Percentiles rank a stretch among this genome's conserved stretches.
phyloP scores from a whole-genome alignment of 495 filamentous ascomycete genomes.

The Neurospora sp. region DNA sequence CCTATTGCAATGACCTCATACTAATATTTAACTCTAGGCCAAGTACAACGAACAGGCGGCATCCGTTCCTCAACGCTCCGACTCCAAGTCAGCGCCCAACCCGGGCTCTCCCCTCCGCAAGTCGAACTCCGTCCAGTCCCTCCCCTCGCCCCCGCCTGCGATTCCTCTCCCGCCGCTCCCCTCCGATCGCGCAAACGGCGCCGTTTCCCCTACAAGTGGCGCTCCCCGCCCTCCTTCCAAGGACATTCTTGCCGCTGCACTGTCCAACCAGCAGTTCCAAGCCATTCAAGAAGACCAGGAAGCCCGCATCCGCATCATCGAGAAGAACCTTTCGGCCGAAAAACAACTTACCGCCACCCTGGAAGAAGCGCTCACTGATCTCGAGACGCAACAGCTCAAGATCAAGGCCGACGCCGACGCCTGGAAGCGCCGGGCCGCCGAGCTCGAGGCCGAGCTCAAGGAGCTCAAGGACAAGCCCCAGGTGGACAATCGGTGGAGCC shows the following conservation, averaged over 20 bases:
- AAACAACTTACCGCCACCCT: conserved; percentile 91
- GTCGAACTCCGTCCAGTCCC: conserved; percentile 67
- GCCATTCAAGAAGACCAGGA: conserved; percentile 90
- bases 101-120: conserved; percentile 51
- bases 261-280: background rate
- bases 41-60: conserved; percentile 39
- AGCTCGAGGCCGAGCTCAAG: conserved; percentile 68
- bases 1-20: background rate
- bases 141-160: conserved; percentile 81
- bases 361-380: conserved; percentile 89
- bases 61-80: conserved; percentile 53
- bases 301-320: conserved; percentile 85
- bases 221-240: conserved; percentile 63
- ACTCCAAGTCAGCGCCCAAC: conserved; percentile 52
- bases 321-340: conserved; percentile 93
- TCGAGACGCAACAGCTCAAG: conserved; percentile 78
- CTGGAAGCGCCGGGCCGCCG: conserved; percentile 74
- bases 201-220: conserved; percentile 29
- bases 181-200: conserved; percentile 27
- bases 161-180: conserved; percentile 94
- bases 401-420: conserved; percentile 78
- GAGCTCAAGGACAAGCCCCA: conserved; percentile 43
- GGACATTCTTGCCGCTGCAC: conserved; percentile 52
- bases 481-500: conserved; percentile 60
- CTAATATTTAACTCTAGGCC: conserved; percentile 38